Evolutionary conservation across 768 basidiomycete genomes (phyloP), one percentile per base, ranked within the genome.

Genomic region (Dendrothele bispora): DNA sequence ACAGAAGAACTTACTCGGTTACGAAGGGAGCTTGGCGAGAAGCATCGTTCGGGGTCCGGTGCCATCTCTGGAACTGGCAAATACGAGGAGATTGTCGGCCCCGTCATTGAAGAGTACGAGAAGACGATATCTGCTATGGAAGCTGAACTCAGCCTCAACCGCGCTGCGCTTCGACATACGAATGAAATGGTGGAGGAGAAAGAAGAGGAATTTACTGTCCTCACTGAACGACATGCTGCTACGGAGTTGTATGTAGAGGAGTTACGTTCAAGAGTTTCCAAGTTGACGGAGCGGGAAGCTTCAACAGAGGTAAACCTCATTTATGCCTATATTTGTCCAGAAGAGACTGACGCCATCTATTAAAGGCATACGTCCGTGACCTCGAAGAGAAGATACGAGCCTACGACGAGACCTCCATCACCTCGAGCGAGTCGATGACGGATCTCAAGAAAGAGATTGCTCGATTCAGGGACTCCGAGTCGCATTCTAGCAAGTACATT

Each of bases 41-140:
- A 74, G 61, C 84, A 88, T 55, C 78, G 87, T 32, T 57, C 63
- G 17, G 80, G 80, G 25, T 75, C 79, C 7, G 88, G 88, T 24
- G 78, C 79, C 27, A 57, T 85, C 18, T 78, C 80, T 3, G 88
- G 82, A 15, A 88, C 84, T 3, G 84, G 76, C 50, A 86, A 84
- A 59, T 92, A 92, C 59, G 91, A 92, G 60, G 91, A 92, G 67
- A 93, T 89, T 53, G 95, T 98, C 18, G 95, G 93, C 14, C 95
- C 95, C 2, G 94, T 99, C 56, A 97, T 99, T 43, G 91, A 97
- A 68, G 94, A 98, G 69, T 99, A 99, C 67, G 95, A 99, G 74
- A 93, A 95, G 75, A 92, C 93, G 1, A 95, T 98, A 55, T 80
- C 84, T 34, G 87, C 92, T 2, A 88, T 99, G 78, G 97, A 99